phyloP scores from a whole-genome alignment of 2,329 filamentous ascomycete species.

The Colletotrichum sp. region DNA sequence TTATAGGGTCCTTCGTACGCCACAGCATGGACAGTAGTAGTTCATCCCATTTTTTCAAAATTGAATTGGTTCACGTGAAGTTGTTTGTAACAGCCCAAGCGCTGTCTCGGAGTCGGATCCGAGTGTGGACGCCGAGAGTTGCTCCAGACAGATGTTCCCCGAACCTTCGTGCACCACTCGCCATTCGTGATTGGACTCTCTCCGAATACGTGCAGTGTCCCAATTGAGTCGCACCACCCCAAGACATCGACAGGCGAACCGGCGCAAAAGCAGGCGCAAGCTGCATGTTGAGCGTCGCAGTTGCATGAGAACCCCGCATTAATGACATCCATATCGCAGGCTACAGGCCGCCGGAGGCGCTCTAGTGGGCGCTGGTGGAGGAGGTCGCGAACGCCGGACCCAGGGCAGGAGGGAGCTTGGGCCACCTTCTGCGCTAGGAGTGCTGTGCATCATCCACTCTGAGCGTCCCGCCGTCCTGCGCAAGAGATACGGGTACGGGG shows the following conservation, averaged over 20 bases:
- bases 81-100: not conserved
- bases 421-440: conserved; percentile 16
- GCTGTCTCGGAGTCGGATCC: not conserved
- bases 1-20: not conserved
- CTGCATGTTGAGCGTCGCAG: not conserved
- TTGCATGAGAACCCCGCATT: conserved; percentile 8
- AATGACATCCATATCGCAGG: not conserved
- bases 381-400: not conserved
- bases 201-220: not conserved
- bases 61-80: not conserved
- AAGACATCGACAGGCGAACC: not conserved
- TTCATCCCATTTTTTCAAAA: not conserved
- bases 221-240: not conserved
- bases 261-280: not conserved
- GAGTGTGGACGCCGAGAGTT: not conserved
- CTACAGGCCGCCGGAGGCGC: not conserved
- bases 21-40: not conserved
- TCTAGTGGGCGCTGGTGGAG: not conserved
- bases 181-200: not conserved
- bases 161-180: not conserved
- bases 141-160: not conserved
- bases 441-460: not conserved
- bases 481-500: not conserved
- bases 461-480: not conserved
- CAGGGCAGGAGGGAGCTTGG: conserved; percentile 40